Base-by-base conservation (phyloP, 2,329 filamentous ascomycete genomes). In the Verticillium zaregamsianum region DNA sequence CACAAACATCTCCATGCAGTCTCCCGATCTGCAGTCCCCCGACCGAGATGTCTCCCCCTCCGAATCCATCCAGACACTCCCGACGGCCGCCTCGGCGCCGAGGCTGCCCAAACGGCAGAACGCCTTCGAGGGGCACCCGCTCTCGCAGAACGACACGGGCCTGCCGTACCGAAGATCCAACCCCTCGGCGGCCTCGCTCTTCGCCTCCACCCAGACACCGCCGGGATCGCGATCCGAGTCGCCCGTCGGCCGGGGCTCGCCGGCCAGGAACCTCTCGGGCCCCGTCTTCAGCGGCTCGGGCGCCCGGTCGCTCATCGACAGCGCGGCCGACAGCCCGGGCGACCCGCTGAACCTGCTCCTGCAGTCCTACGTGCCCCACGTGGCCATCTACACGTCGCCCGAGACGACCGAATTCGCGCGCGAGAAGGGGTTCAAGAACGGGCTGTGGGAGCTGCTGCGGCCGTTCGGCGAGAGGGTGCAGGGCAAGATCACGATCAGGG, bases 381-480 rank as follows among this genome's bases (percentile, higher is more conserved):
- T 99, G 55, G 91, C 91, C 7, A 86, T 99, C 32, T 90, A 93
- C 68, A 86, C 92, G n/a, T 97, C 94, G 15, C 79, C 85, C 17
- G 94, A 98, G 71, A 95, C 92, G 1, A 90, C 97, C 71, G 84
- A 89, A 62, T 77, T 99, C 62, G 83, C 93, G 60, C 83, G 82
- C 63, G 88, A 90, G 66, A 99, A 99, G 76, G 96, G 96, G 0
- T 91, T 98, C 67, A 80, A 86, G 45, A 84, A 87, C 55, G 93
- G 94, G 0, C 81, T 99, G 57, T 89, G 93, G 80, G 91, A 96
- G 74, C 79, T 99, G 28, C 78, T 99, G 61, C 83, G 94, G 58
- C 94, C 95, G 0, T 99, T 96, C 77, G 95, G 95, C 33, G 95
- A 99, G 76, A 86, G 83, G 17, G 84, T 98, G 0, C 86, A 90